Conservation (phyloP, 306 rosid genomes). For the Cucumis cinereus region DNA sequence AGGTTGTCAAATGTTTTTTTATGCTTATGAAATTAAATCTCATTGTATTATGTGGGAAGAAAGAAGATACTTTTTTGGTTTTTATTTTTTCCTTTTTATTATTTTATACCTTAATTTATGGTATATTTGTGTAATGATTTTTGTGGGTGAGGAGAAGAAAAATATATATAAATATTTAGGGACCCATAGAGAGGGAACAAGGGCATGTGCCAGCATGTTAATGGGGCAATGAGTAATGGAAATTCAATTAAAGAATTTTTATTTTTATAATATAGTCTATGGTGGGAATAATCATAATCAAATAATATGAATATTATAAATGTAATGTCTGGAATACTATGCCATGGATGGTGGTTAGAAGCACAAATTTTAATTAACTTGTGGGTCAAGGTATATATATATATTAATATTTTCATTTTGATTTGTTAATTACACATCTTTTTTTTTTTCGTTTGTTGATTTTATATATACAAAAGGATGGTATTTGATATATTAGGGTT, state of each 20-base stretch:
- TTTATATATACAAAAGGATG: neutral
- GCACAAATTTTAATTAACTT: neutral
- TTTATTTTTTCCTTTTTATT: neutral
- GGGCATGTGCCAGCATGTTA: slow-evolving; percentile 61
- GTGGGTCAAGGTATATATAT: neutral
- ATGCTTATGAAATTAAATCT: neutral
- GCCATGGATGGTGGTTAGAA: slow-evolving; percentile 16
- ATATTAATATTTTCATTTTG: neutral
- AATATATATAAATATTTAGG: slow-evolving; percentile 4
- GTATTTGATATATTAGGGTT: neutral
- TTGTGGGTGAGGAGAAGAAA: neutral
- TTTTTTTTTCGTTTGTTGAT: neutral
- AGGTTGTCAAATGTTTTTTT: slow-evolving; percentile 21
- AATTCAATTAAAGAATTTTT: slow-evolving; percentile 14
- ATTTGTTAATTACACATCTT: neutral
- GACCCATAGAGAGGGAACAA: slow-evolving; percentile 42
- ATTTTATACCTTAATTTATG: neutral
- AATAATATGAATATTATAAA: slow-evolving; percentile 13
- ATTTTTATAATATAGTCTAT: neutral
- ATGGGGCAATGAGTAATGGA: slow-evolving; percentile 41
- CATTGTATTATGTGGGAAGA: neutral
- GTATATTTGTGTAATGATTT: slow-evolving; percentile 3
- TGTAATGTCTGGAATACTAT: slow-evolving; percentile 3
- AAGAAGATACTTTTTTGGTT: neutral
- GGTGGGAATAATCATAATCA: slow-evolving; percentile 14